Conservation (phyloP, 129 eudicot genomes). For the Ambrosia trifida region DNA sequence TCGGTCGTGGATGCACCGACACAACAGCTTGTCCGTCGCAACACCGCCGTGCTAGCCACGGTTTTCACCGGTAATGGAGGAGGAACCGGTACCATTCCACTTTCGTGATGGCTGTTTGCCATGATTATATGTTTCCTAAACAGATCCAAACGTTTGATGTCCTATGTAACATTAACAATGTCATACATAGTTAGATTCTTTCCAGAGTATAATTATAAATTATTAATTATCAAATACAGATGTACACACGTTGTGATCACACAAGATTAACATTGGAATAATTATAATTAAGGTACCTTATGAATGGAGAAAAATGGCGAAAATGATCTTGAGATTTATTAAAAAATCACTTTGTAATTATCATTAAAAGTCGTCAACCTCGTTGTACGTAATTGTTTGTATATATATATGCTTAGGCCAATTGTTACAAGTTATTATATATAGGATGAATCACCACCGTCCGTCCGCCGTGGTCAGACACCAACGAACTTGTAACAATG, state of each 20-base stretch:
- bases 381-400: conserved; percentile 20
- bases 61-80: conserved; percentile 55
- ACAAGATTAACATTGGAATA: too few relatives aligned
- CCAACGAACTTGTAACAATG: conserved; percentile 38
- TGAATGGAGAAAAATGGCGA: conserved; percentile 29
- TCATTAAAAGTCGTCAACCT: conserved; percentile 11
- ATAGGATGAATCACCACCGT: conserved; percentile 20
- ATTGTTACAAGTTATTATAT: conserved; percentile 31
- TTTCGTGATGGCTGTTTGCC: conserved; percentile 37
- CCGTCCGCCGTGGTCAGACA: conserved; percentile 34
- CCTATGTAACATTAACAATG: conserved; percentile 23
- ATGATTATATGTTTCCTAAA: conserved; percentile 12
- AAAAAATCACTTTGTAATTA: conserved; percentile 16
- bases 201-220: background rate
- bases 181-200: conserved; percentile 27
- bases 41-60: conserved; percentile 13
- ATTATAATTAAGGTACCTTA: conserved; percentile 18
- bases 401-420: conserved; percentile 20
- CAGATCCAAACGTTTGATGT: background rate
- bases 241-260: conserved; percentile 1
- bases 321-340: conserved; percentile 30
- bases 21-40: conserved; percentile 18
- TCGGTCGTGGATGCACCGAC: conserved; percentile 28
- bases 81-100: conserved; percentile 42
- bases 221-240: conserved; percentile 26